Evolutionary conservation across 2,329 filamentous ascomycete species (phyloP).

Genomic region (Colletotrichum godetiae): DNA sequence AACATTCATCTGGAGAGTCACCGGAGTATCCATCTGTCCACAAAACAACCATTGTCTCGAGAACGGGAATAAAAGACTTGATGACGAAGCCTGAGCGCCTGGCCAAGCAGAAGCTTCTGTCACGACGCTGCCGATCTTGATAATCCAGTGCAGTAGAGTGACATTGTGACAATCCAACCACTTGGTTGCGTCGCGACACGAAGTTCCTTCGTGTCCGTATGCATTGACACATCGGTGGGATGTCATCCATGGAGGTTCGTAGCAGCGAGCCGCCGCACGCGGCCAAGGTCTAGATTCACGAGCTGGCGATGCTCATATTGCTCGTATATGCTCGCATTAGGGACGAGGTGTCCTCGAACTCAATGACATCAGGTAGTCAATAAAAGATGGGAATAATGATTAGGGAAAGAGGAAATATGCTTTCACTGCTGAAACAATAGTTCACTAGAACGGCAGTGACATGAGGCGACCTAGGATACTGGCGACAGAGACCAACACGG

Average conservation of each 20-base stretch:
- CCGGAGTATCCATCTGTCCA: no score
- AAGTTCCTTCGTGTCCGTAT: neutral
- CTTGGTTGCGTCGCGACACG: constrained; percentile 1
- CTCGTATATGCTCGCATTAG: neutral
- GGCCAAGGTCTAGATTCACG: neutral
- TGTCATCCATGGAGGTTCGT: neutral
- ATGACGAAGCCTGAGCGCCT: neutral
- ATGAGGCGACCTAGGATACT: neutral
- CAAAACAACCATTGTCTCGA: no score
- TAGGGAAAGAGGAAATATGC: no score
- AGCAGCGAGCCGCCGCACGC: neutral
- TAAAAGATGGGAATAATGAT: neutral
- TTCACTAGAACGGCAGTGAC: neutral
- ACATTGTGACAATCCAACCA: neutral
- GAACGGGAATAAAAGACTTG: neutral
- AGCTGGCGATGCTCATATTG: neutral
- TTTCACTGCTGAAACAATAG: no score
- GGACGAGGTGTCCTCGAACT: neutral
- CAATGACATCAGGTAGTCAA: neutral
- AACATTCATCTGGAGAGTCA: no score
- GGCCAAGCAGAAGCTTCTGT: neutral
- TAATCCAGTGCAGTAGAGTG: neutral
- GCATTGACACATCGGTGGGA: neutral
- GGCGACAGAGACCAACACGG: neutral
- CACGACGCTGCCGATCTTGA: neutral